Conservation (phyloP, 768 basidiomycete genomes). For the Mycena vitilis region DNA sequence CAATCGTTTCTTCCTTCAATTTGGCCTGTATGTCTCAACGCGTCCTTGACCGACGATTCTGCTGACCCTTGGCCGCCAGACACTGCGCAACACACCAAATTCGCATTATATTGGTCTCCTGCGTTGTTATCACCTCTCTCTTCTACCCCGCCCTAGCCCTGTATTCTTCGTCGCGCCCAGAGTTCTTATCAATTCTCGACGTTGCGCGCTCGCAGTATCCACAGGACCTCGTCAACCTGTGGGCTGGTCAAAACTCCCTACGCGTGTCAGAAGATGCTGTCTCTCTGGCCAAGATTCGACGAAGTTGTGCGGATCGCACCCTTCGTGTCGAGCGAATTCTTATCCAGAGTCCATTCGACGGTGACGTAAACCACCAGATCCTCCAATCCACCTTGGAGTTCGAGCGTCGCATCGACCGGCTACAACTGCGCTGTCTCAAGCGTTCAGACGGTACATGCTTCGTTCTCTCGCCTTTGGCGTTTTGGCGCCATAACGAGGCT, state of each 20-base stretch:
- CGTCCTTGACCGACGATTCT: constrained; percentile 25
- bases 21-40: constrained; percentile 76
- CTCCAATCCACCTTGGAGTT: constrained; percentile 74
- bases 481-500: constrained; percentile 76
- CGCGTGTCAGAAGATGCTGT: constrained; percentile 77
- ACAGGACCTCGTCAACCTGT: constrained; percentile 76
- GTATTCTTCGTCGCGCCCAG: constrained; percentile 79
- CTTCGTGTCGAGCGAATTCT: constrained; percentile 84
- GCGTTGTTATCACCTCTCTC: constrained; percentile 88
- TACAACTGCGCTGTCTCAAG: constrained; percentile 66
- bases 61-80: constrained; percentile 50
- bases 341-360: constrained; percentile 67
- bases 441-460: constrained; percentile 68
- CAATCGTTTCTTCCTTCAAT: constrained; percentile 71
- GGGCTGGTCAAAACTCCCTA: constrained; percentile 74
- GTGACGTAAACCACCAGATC: constrained; percentile 70
- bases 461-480: constrained; percentile 77
- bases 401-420: constrained; percentile 65
- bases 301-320: constrained; percentile 76
- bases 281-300: constrained; percentile 54
- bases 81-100: constrained; percentile 94
- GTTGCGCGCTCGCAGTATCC: constrained; percentile 65
- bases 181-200: constrained; percentile 74
- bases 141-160: constrained; percentile 92
- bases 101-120: constrained; percentile 87